These are phyloP conservation scores for Xylariaceae sp. DNA, from an alignment of 2,329 filamentous ascomycete species.

Conservation along the genomic window DNA sequence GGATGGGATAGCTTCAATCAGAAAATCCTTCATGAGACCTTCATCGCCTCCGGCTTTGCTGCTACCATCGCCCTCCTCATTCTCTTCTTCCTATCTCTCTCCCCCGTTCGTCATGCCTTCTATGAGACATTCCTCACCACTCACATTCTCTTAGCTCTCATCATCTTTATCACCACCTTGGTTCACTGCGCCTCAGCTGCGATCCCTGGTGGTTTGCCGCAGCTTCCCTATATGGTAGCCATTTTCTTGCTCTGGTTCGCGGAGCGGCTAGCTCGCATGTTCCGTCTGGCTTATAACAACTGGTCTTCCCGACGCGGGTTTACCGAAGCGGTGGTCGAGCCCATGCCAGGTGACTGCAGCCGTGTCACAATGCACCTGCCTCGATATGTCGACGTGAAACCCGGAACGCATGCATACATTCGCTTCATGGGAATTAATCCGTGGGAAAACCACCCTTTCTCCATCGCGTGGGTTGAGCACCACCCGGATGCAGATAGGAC, in stretches of 20 bases:
- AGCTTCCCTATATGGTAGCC: slow-evolving; percentile 76
- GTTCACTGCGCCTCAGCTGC: slow-evolving; percentile 75
- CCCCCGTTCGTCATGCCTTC: slow-evolving; percentile 87
- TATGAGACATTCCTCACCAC: slow-evolving; percentile 94
- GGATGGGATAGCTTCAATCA: slow-evolving; percentile 65
- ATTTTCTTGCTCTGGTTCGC: slow-evolving; percentile 77
- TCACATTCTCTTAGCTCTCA: slow-evolving; percentile 77
- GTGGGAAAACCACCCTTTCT: slow-evolving; percentile 81
- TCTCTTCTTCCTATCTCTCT: slow-evolving; percentile 73
- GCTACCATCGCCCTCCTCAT: slow-evolving; percentile 66
- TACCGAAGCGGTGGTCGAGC: slow-evolving; percentile 70
- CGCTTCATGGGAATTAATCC: slow-evolving; percentile 69
- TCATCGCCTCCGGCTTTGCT: slow-evolving; percentile 69
- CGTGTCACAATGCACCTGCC: slow-evolving; percentile 74
- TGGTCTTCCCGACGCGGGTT: slow-evolving; percentile 59
- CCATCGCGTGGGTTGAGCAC: slow-evolving; percentile 75
- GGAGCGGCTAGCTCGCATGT: slow-evolving; percentile 70
- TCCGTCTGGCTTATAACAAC: slow-evolving; percentile 70
- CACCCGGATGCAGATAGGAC: slow-evolving; percentile 46
- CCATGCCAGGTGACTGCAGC: slow-evolving; percentile 71
- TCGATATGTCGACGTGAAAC: slow-evolving; percentile 67
- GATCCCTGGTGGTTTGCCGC: slow-evolving; percentile 69
- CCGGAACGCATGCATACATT: slow-evolving; percentile 77
- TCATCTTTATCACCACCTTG: slow-evolving; percentile 75
- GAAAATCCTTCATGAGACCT: slow-evolving; percentile 62